Percentiles rank a stretch among this genome's conserved stretches.
These are phyloP conservation scores for Pythium rhizo-oryzae DNA, from an alignment of 352 stramenopile genomes.

Conservation along the genomic window DNA sequence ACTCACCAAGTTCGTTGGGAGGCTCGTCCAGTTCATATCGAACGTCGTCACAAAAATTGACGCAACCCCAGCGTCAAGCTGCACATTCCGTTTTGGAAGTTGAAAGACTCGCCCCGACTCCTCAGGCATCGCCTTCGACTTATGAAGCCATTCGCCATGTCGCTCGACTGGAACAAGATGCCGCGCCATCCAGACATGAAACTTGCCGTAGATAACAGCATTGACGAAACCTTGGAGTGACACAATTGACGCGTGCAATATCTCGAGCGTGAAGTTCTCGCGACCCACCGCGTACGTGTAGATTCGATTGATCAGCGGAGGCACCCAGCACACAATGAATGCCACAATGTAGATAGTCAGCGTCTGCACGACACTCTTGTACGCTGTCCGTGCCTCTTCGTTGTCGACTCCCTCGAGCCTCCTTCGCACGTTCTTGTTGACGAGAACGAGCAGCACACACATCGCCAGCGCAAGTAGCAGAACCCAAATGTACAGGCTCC, in stretches of 20 bases:
- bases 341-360: constrained; percentile 79
- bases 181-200: constrained; percentile 77
- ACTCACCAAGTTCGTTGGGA: constrained; percentile 56
- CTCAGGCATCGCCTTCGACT: neutral
- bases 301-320: constrained; percentile 61
- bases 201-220: constrained; percentile 86
- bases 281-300: constrained; percentile 58
- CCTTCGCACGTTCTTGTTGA: constrained; percentile 82
- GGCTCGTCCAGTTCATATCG: constrained; percentile 72
- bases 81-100: neutral
- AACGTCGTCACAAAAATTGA: constrained; percentile 81
- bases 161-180: constrained; percentile 33
- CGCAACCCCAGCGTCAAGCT: constrained; percentile 41
- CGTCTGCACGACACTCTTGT: constrained; percentile 85
- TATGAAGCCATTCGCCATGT: neutral
- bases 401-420: constrained; percentile 70
- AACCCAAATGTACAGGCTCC: constrained; percentile 77
- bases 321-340: constrained; percentile 81
- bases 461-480: constrained; percentile 57
- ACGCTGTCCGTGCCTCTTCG: constrained; percentile 74
- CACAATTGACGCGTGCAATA: constrained; percentile 80
- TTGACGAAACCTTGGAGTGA: constrained; percentile 85
- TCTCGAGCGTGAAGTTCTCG: constrained; percentile 57
- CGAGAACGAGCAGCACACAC: constrained; percentile 60
- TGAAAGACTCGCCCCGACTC: neutral